Evolutionary conservation across 257 asterid species (phyloP).

Genomic region (Gynochthodes officinalis): DNA sequence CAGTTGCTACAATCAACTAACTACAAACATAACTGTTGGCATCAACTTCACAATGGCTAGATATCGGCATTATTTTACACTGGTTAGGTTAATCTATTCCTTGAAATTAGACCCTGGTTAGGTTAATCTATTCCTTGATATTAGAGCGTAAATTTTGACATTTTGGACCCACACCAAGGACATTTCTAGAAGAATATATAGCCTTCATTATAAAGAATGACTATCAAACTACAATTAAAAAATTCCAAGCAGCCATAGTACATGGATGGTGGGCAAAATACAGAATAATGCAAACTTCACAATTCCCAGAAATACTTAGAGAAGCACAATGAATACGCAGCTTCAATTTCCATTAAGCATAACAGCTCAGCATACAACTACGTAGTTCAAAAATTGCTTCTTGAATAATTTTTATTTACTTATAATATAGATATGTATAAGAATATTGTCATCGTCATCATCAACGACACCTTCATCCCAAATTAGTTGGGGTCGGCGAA

Average conservation of each 20-base stretch:
- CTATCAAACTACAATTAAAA: background rate
- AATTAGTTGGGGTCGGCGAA: too few species aligned
- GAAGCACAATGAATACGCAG: too few species aligned
- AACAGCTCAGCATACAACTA: too few species aligned
- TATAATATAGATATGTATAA: too few species aligned
- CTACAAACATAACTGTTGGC: background rate
- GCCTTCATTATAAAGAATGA: background rate
- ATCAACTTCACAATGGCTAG: background rate
- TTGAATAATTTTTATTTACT: too few species aligned
- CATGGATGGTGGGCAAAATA: background rate
- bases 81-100: background rate
- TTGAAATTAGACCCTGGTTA: too few species aligned
- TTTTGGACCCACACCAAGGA: too few species aligned
- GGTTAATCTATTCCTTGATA: background rate
- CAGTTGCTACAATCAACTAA: background rate
- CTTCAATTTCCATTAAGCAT: too few species aligned
- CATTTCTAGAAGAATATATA: background rate
- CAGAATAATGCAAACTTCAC: background rate
- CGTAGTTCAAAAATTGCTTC: too few species aligned
- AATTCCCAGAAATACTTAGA: background rate
- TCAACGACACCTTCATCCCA: too few species aligned
- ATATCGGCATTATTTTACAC: background rate
- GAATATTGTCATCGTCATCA: too few species aligned
- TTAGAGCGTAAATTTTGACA: background rate
- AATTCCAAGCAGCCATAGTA: background rate